Conservation (phyloP, 2,329 filamentous ascomycete species). For the Pseudogymnoascus sp. region DNA sequence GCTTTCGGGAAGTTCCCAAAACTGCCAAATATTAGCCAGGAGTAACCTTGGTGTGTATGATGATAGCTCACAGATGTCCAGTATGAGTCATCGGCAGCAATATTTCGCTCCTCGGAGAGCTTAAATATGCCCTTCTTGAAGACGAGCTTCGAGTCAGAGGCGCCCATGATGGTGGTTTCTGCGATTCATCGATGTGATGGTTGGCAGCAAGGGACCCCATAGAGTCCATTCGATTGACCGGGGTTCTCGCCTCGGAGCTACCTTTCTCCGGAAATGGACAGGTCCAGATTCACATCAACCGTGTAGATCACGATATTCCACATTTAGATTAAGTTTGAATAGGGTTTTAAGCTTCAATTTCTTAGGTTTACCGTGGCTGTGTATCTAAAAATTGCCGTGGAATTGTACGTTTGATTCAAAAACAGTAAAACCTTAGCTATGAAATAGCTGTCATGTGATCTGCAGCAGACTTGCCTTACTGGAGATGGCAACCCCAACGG, state of each 20-base stretch:
- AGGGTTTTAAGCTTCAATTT: neutral
- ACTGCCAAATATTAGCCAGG: constrained; percentile 42
- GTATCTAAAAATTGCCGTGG: neutral
- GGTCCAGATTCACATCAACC: neutral
- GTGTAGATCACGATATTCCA: constrained; percentile 6
- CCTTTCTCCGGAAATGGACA: constrained; percentile 5
- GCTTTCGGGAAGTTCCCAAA: constrained; percentile 95
- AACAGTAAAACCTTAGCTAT: neutral
- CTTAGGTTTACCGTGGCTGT: neutral
- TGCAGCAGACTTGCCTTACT: neutral
- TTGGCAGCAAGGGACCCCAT: neutral
- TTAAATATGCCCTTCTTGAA: constrained; percentile 98
- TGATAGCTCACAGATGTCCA: constrained; percentile 68
- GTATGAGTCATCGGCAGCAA: constrained; percentile 79
- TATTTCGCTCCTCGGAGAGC: constrained; percentile 83
- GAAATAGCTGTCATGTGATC: constrained; percentile 2
- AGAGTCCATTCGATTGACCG: constrained; percentile 1
- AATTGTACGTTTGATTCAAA: neutral
- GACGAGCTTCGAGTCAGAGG: constrained; percentile 95
- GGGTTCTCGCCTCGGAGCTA: constrained; percentile 6
- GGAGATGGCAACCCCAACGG: constrained; percentile 3
- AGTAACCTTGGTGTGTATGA: constrained; percentile 20
- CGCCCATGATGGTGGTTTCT: constrained; percentile 59
- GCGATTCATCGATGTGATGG: constrained; percentile 5
- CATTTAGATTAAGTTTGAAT: neutral